Evolutionary conservation across 2,329 filamentous ascomycete genomes (phyloP), one percentile per base, ranked within the genome.

Genomic region (Cladosporium cucumerinum): DNA sequence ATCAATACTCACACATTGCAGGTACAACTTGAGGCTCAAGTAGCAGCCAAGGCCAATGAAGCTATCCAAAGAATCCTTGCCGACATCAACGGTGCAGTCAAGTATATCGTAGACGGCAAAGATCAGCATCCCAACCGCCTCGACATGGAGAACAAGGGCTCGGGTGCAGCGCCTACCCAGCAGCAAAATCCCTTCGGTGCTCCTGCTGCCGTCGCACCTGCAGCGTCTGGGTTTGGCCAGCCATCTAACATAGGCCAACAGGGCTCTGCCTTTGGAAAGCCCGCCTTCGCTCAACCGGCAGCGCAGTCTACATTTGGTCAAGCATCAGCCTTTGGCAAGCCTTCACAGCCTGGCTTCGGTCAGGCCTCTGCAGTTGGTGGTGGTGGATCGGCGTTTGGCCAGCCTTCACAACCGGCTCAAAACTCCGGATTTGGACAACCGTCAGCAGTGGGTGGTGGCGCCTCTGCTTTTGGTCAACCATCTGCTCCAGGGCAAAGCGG

Each of bases 41-140:
- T 36, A 66, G 32, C 61, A 57, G 21, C 61, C 69, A 61, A 60
- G 18, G 67, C 70, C 16, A 68, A 72, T 21, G 67, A 70, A 39
- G 69, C 32, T 74, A 91, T 93, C 60, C 85, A 91, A 66, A 84
- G 81, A n/a, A 87, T 89, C 0, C 74, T 92, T 0, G 84, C 81
- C 66, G 89, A 96, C 71, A 76, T 91, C 11, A 83, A 89, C 66
- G 90, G 88, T 2, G 93, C 93, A 1, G 82, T 90, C 52, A 84
- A 87, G 63, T 95, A 89, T 73, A 79, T 95, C 16, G 72, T 88
- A 11, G 83, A 86, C 5, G 86, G 84, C 25, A 86, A 85, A 62
- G 87, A 90, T 61, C 85, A 87, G 48, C 91, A 92, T 71, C 91
- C 91, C 1, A 96, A 95, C 73, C 85, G 92, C 48, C 80, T 84